Evolutionary conservation across 73 alveolate species (phyloP).

Genomic region (Paramecium primaurelia): DNA sequence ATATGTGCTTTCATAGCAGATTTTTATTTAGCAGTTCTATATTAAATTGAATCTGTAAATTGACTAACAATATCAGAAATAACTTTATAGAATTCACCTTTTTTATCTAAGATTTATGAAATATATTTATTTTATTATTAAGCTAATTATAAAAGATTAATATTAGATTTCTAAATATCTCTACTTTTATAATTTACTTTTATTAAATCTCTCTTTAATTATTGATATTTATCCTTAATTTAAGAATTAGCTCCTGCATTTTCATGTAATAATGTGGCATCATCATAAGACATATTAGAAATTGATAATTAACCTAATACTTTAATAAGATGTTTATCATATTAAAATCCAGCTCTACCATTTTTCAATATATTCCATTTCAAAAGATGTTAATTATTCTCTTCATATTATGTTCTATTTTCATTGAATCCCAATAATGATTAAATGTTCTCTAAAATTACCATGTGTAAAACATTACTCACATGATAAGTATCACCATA

Average conservation of each 20-base stretch:
- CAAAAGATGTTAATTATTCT: neutral
- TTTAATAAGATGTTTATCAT: slow-evolving; percentile 11
- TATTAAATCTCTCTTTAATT: neutral
- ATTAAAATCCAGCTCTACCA: neutral
- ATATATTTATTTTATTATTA: neutral
- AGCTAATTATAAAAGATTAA: neutral
- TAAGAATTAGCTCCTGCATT: neutral
- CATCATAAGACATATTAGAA: neutral
- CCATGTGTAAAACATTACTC: neutral
- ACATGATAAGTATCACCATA: slow-evolving; percentile 61
- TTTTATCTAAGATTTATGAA: neutral
- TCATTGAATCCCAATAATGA: neutral
- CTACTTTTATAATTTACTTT: neutral
- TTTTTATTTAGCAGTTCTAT: slow-evolving; percentile 30
- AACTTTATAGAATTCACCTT: slow-evolving; percentile 52
- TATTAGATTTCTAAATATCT: neutral
- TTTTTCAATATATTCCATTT: slow-evolving; percentile 30
- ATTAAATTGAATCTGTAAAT: slow-evolving; percentile 47
- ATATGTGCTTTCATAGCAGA: slow-evolving; percentile 43
- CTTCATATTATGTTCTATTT: neutral
- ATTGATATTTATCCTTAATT: neutral
- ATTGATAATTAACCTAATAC: neutral
- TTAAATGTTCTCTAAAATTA: slow-evolving; percentile 20
- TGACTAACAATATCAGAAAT: neutral
- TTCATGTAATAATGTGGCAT: neutral